phyloP scores from a whole-genome alignment of 768 basidiomycete genomes.

The Dendrothele bispora region DNA sequence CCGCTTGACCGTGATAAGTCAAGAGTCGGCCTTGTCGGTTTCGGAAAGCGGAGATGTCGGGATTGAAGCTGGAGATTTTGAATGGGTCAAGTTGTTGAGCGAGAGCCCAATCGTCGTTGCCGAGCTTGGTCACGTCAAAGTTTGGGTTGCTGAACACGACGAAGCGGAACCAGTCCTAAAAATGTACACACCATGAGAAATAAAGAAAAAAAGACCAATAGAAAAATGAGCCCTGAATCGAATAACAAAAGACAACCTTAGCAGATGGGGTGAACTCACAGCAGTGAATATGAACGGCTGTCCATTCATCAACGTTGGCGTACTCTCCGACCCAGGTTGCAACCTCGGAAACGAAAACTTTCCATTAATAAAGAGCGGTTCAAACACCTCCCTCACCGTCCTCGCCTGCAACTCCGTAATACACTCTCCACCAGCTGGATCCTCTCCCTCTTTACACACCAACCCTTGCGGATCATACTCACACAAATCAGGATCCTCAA shows the following conservation, averaged over 20 bases:
- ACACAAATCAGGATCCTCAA: slow-evolving; percentile 19
- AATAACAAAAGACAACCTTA: too few species aligned
- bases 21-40: slow-evolving; percentile 18
- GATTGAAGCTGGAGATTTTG: slow-evolving; percentile 11
- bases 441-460: slow-evolving; percentile 7
- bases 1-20: slow-evolving; percentile 16
- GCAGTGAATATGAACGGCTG: slow-evolving; percentile 2
- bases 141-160: slow-evolving; percentile 5
- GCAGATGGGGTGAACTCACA: too few species aligned
- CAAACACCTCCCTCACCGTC: slow-evolving; percentile 11
- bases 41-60: slow-evolving; percentile 13
- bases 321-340: slow-evolving; percentile 13
- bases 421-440: slow-evolving; percentile 7
- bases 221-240: too few species aligned
- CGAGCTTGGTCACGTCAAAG: slow-evolving; percentile 1
- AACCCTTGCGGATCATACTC: slow-evolving; percentile 17
- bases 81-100: slow-evolving; percentile 1
- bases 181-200: not conserved
- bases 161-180: slow-evolving; percentile 10
- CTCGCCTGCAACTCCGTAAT: slow-evolving; percentile 13
- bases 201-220: too few species aligned
- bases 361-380: slow-evolving; percentile 10
- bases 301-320: slow-evolving; percentile 2
- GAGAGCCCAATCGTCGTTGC: slow-evolving; percentile 1
- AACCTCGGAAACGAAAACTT: slow-evolving; percentile 12